Conservation (phyloP, 202 grass and related monocot genomes). For the Digitaria exilis region DNA sequence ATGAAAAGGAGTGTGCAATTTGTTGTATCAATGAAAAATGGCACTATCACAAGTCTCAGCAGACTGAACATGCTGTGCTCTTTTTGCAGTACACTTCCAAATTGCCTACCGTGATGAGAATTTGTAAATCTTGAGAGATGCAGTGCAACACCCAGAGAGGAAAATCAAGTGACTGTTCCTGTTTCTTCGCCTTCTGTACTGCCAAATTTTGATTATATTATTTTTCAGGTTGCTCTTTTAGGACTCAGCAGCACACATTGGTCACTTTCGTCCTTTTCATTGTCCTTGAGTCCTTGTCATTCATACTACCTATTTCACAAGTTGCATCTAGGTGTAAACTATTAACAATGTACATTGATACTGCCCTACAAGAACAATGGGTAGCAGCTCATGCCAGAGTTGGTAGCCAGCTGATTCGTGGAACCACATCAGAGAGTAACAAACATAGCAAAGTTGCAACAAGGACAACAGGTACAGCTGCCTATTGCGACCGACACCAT, state of each 20-base stretch:
- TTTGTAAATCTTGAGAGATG: background rate
- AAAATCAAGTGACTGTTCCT: background rate
- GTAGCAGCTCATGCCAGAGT: conserved; percentile 16
- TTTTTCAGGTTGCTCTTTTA: background rate
- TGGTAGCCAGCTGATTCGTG: background rate
- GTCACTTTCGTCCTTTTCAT: conserved; percentile 9
- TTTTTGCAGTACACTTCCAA: background rate
- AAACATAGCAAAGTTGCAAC: background rate
- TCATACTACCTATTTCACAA: background rate
- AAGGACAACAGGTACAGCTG: background rate
- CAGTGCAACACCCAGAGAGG: background rate
- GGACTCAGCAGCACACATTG: background rate
- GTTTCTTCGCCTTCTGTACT: background rate
- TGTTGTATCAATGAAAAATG: background rate
- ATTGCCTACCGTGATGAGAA: background rate
- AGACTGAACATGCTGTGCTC: background rate
- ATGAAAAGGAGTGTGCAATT: too few relatives aligned
- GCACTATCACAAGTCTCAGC: background rate
- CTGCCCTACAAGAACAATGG: background rate
- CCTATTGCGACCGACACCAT: background rate
- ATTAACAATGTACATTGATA: background rate
- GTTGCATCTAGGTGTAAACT: background rate
- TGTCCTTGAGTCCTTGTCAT: background rate
- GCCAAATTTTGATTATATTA: background rate
- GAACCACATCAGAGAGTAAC: background rate